Conservation (phyloP, 495 filamentous ascomycete genomes). For the Amphirosellinia nigrospora region DNA sequence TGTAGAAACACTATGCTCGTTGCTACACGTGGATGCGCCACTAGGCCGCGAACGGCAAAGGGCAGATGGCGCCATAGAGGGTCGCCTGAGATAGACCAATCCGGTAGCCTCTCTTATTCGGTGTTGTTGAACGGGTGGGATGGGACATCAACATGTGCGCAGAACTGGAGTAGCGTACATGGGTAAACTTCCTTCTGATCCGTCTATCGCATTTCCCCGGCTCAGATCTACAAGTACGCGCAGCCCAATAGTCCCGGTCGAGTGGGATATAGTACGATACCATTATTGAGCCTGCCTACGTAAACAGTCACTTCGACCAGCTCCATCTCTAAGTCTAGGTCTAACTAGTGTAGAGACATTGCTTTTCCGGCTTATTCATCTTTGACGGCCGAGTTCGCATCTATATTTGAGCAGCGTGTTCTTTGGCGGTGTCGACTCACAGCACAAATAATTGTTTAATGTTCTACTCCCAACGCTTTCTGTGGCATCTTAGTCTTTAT, state of each 20-base stretch:
- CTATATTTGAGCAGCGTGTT: neutral
- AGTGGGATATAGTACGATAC: neutral
- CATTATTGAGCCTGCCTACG: neutral
- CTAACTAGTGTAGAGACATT: neutral
- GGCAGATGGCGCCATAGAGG: constrained; percentile 29
- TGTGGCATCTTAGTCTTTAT: neutral
- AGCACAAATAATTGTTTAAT: neutral
- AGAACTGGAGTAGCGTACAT: constrained; percentile 12
- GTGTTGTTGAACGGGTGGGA: constrained; percentile 1
- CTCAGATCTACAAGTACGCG: neutral
- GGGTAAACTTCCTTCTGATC: neutral
- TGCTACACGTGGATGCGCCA: neutral
- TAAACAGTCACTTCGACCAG: neutral
- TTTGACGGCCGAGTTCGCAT: neutral
- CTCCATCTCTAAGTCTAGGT: neutral
- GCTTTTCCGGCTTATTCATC: neutral
- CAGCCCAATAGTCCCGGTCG: neutral
- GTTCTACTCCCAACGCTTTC: neutral
- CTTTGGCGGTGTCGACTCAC: neutral
- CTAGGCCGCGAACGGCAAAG: constrained; percentile 26
- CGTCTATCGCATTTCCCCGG: neutral
- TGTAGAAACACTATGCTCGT: neutral
- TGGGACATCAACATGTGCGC: neutral
- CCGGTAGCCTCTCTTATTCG: constrained; percentile 4
- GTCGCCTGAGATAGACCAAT: constrained; percentile 16